Conservation (phyloP, 2,329 filamentous ascomycete genomes). For the Aspergillus carbonarius region DNA sequence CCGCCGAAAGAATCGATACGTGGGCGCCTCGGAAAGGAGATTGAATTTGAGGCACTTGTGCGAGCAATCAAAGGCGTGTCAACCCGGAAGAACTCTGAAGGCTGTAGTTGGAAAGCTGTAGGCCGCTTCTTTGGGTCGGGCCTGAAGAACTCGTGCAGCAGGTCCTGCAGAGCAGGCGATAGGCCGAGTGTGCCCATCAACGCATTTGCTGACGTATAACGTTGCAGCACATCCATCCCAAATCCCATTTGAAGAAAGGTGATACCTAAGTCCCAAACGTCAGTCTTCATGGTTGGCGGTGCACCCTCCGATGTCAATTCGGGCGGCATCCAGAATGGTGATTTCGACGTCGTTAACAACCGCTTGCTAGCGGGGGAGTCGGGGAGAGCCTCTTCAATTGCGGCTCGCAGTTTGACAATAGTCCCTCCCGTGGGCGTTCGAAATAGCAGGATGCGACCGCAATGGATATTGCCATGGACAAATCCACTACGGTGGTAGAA, state of each 20-base stretch:
- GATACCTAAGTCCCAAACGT: constrained; percentile 93
- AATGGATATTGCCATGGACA: constrained; percentile 78
- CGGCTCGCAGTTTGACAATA: constrained; percentile 55
- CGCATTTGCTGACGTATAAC: constrained; percentile 74
- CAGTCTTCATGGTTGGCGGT: constrained; percentile 68
- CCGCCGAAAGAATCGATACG: constrained; percentile 64
- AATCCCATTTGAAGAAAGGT: constrained; percentile 93
- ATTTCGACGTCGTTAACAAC: constrained; percentile 60
- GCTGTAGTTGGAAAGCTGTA: constrained; percentile 71
- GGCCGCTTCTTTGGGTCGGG: constrained; percentile 79
- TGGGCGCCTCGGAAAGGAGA: constrained; percentile 49
- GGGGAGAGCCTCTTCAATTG: constrained; percentile 52
- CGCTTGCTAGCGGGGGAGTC: constrained; percentile 45
- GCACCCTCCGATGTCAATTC: constrained; percentile 66
- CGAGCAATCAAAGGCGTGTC: constrained; percentile 39
- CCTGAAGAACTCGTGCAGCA: constrained; percentile 82
- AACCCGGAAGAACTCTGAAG: constrained; percentile 50
- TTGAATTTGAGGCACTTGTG: constrained; percentile 45
- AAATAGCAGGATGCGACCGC: constrained; percentile 75
- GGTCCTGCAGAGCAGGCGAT: constrained; percentile 73
- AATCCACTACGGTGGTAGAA: constrained; percentile 84
- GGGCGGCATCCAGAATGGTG: constrained; percentile 79
- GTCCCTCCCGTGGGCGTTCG: constrained; percentile 67
- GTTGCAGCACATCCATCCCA: constrained; percentile 71
- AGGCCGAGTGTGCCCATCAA: constrained; percentile 70